phyloP scores from a whole-genome alignment of 768 basidiomycete genomes.

The Mycena vulgaris region DNA sequence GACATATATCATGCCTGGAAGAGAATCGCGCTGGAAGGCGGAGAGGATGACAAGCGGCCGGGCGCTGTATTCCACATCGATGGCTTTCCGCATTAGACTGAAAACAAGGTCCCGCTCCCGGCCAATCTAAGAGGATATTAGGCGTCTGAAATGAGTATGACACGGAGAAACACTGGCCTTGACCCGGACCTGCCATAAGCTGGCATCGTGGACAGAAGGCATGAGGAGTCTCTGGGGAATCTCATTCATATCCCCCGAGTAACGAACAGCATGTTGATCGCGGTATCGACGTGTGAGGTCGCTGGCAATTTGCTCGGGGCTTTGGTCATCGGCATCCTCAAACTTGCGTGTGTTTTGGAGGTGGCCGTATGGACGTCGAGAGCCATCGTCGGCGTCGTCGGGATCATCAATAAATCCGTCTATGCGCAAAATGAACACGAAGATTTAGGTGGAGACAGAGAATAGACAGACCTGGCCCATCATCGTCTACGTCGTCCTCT shows the following conservation, averaged over 20 bases:
- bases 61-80: conserved; percentile 85
- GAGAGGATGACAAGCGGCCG: conserved; percentile 90
- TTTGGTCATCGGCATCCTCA: conserved; percentile 81
- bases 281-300: conserved; percentile 86
- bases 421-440: conserved; percentile 45
- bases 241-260: conserved; percentile 93
- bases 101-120: conserved; percentile 95
- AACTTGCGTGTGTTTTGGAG: conserved; percentile 75
- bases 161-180: conserved; percentile 70
- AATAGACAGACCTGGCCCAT: conserved; percentile 62
- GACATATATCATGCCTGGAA: conserved; percentile 96
- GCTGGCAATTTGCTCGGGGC: conserved; percentile 88
- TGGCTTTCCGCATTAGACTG: conserved; percentile 94
- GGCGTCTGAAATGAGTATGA: neutral
- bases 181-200: conserved; percentile 95
- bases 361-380: conserved; percentile 75
- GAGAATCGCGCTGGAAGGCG: conserved; percentile 95
- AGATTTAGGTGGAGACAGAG: neutral
- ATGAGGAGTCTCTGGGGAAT: conserved; percentile 94
- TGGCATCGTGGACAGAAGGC: conserved; percentile 97
- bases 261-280: conserved; percentile 75
- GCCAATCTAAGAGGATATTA: conserved; percentile 71
- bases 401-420: conserved; percentile 81
- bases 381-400: conserved; percentile 78
- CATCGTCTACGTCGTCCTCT: conserved; percentile 86